Base-by-base conservation (phyloP, 2,329 filamentous ascomycete genomes). In the Pseudogymnoascus sp. region DNA sequence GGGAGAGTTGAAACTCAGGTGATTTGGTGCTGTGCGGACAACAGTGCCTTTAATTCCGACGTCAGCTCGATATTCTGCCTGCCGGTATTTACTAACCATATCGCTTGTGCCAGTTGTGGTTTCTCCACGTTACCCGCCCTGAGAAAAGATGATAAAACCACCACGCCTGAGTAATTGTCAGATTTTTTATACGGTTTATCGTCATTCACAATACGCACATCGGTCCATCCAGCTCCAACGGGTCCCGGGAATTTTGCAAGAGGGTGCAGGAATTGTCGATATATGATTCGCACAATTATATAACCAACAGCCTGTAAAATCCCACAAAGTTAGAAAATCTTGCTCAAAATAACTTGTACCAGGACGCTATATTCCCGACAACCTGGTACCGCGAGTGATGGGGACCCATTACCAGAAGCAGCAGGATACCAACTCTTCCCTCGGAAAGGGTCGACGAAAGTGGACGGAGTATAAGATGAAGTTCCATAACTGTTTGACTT, bases 1-100 rank as follows among this genome's bases (percentile, higher is more conserved):
- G 63, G 80, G 80, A 59, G 83, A 61, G 26, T 45, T 60, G 39
- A 65, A 65, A 26, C 59, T 63, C 13, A 65, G 26, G 26, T 67
- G 65, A 39, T 68, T 67, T 0, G 68, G 67, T 15, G 62, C 66
- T 15, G 68, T 69, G 13, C 67, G 63, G 9, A 70, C 65, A 33
- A 59, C 60, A 45, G 56, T 58, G 66, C 71, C 71, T 65, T 34
- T 18, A 7, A 5, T 4, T 1, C 18, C 19, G 12, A 4, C 23
- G n/a, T 52, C 26, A 52, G 41, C n/a, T 28, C 30, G 5, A 30
- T 52, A 30, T 28, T 30, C n/a, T 12, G 26, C n/a, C 5, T 18
- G 15, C 18, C 12, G 8, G 7, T 5, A 15, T 18, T 18, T 18
- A 30, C 23, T 52, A 30, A 52, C 45, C 45, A 12, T 52, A 52